These are phyloP conservation scores for Trametes meyenii DNA, from an alignment of 768 basidiomycete genomes.

Conservation along the genomic window DNA sequence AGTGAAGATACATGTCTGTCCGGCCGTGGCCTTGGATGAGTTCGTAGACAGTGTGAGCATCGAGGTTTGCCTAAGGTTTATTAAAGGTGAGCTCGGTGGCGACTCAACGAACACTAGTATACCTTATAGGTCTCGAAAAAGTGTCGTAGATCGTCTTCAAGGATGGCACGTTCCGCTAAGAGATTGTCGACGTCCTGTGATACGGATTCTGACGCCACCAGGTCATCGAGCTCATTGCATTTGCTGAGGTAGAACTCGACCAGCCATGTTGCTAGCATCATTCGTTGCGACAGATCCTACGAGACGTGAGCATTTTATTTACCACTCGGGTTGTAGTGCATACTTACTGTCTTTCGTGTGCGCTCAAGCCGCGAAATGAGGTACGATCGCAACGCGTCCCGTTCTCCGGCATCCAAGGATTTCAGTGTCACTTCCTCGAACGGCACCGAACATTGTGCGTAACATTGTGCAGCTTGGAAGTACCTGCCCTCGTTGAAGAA, in stretches of 20 bases:
- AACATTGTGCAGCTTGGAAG: constrained; percentile 91
- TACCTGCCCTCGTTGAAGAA: constrained; percentile 80
- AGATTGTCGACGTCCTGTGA: constrained; percentile 86
- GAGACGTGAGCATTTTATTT: neutral
- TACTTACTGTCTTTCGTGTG: constrained; percentile 75
- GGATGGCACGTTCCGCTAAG: constrained; percentile 71
- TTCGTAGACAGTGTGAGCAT: constrained; percentile 85
- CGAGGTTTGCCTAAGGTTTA: constrained; percentile 70
- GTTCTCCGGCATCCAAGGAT: constrained; percentile 87
- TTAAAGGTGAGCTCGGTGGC: neutral
- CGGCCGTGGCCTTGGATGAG: constrained; percentile 93
- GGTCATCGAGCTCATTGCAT: constrained; percentile 94
- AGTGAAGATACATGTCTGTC: constrained; percentile 90
- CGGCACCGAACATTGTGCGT: constrained; percentile 82
- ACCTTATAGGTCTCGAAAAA: constrained; percentile 97
- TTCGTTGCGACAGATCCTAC: constrained; percentile 90
- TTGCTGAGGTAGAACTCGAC: constrained; percentile 97
- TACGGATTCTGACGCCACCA: constrained; percentile 83
- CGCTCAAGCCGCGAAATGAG: constrained; percentile 85
- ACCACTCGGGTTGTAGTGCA: neutral
- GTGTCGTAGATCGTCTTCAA: constrained; percentile 91
- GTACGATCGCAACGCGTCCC: constrained; percentile 90
- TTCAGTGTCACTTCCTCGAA: constrained; percentile 94
- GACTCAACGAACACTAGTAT: constrained; percentile 5
- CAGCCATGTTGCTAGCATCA: constrained; percentile 98